A percentile compares a stretch with the other conserved stretches of the same genome.
Evolutionary conservation across 768 basidiomycete species (phyloP).

Genomic region (Mycena metata): DNA sequence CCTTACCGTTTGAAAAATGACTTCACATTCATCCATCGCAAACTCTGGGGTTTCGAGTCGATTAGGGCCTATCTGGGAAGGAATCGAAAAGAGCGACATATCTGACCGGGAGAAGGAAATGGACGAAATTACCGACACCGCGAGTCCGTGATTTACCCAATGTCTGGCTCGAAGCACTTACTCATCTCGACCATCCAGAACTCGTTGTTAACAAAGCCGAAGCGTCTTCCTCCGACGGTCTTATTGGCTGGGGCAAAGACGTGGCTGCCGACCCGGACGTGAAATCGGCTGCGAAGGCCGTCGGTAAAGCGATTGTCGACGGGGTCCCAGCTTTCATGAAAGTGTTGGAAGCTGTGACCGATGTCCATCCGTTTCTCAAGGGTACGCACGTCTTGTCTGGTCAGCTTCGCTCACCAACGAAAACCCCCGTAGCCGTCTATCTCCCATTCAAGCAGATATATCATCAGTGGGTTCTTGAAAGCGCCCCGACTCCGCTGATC

Average conservation of each 20-base stretch:
- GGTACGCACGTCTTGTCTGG: background rate
- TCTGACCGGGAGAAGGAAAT: slow-evolving; percentile 18
- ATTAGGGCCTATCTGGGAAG: too few species aligned
- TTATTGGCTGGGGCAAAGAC: slow-evolving; percentile 7
- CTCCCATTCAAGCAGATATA: slow-evolving; percentile 32
- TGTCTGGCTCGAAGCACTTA: background rate
- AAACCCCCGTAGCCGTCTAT: slow-evolving; percentile 13
- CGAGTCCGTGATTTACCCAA: slow-evolving; percentile 17
- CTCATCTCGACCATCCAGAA: background rate
- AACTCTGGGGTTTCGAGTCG: too few species aligned
- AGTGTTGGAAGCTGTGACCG: slow-evolving; percentile 22
- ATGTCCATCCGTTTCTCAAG: slow-evolving; percentile 33
- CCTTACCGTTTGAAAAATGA: too few species aligned
- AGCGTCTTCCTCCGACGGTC: slow-evolving; percentile 17
- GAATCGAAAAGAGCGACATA: background rate
- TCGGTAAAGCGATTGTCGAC: slow-evolving; percentile 30
- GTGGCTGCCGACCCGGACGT: background rate
- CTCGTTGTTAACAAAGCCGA: background rate
- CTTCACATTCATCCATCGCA: too few species aligned
- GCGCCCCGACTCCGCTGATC: background rate
- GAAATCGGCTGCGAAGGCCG: slow-evolving; percentile 14
- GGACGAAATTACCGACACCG: slow-evolving; percentile 18
- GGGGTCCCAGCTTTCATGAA: slow-evolving; percentile 28
- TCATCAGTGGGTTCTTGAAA: slow-evolving; percentile 17
- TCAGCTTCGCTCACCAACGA: background rate